Evolutionary conservation across 331 rosid genomes (phyloP), one percentile per base, ranked within the genome.

Genomic region (Dryas integrifolia): DNA sequence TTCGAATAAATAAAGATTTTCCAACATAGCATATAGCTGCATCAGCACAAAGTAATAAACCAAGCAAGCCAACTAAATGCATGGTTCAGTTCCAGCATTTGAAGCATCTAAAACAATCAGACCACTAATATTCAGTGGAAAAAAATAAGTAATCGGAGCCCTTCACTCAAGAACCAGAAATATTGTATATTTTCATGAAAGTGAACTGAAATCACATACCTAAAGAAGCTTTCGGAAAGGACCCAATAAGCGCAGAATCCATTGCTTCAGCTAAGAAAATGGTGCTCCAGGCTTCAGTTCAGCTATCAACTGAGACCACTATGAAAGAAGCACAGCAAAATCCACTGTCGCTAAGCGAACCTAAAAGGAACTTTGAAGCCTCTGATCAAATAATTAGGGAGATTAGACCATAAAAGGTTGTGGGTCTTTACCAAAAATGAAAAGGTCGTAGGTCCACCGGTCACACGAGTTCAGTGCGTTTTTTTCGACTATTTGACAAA

Each of bases 201-300:
- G 67, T 13, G 38, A 63, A 63, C 1, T 44, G 40, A 60, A n/a
- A 65, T 15, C 5, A 52, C 21, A 61, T 79, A 88, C 96, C 89
- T 12, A 69, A 47, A 81, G 76, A 77, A 14, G 82, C 79, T 58
- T 59, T 77, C 10, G 83, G 84, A 41, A 81, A 79, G 61, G 90
- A 77, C 12, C 86, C 77, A 73, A 82, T 24, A 68, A 86, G 79
- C 80, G 79, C 0, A 18, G 82, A 86, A 74, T 81, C 90, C 96
- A 88, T 83, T n/a, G 47, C 70, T 66, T 13, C 65, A 10, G 55
- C 26, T 14, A 58, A 56, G 44, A 58, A 45, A 65, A 13, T 6
- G 16, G 18, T 45, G 70, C 56, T 21, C 50, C 13, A 57, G 11
- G 43, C 65, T 59, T 59, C 45, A 59, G 38, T 51, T 51, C 73